Conservation (phyloP, 495 filamentous ascomycete genomes). For the Margaritispora aquatica region DNA sequence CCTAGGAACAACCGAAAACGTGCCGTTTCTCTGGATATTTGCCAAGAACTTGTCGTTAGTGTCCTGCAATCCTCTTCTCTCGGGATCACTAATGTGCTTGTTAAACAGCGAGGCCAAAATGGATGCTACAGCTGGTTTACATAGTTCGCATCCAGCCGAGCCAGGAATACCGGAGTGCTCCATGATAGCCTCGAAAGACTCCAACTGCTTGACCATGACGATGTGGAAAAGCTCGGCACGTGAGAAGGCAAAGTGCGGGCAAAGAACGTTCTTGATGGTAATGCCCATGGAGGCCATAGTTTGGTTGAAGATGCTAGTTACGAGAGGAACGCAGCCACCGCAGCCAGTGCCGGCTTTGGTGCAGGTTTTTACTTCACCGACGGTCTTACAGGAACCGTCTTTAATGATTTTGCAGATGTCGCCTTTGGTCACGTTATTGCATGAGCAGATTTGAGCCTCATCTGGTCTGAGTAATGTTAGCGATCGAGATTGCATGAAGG, state of each 20-base stretch:
- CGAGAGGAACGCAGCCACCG: slow-evolving; percentile 89
- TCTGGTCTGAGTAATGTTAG: too few species aligned
- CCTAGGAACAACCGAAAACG: slow-evolving; percentile 84
- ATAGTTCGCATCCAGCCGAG: slow-evolving; percentile 91
- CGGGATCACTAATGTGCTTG: slow-evolving; percentile 71
- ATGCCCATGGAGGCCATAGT: slow-evolving; percentile 87
- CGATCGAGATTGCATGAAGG: too few species aligned
- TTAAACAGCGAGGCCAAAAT: slow-evolving; percentile 86
- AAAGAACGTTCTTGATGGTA: slow-evolving; percentile 84
- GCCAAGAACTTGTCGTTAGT: slow-evolving; percentile 90
- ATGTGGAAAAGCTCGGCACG: slow-evolving; percentile 90
- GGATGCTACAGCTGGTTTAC: slow-evolving; percentile 81
- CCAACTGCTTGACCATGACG: slow-evolving; percentile 73
- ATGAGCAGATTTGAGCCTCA: slow-evolving; percentile 90
- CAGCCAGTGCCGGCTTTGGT: slow-evolving; percentile 95
- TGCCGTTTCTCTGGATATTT: slow-evolving; percentile 93
- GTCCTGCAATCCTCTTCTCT: slow-evolving; percentile 79
- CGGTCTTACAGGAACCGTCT: slow-evolving; percentile 70
- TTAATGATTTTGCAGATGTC: slow-evolving; percentile 71
- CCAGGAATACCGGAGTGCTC: slow-evolving; percentile 62
- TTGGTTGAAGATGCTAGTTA: slow-evolving; percentile 89
- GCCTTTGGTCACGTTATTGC: slow-evolving; percentile 91
- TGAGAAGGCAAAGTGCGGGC: slow-evolving; percentile 80
- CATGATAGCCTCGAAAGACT: slow-evolving; percentile 70
- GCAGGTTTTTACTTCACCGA: slow-evolving; percentile 85